Percentiles rank a stretch among this genome's conserved stretches.
Evolutionary conservation across 805 yeast genomes (phyloP).

Genomic region (Candida palmyrensis): DNA sequence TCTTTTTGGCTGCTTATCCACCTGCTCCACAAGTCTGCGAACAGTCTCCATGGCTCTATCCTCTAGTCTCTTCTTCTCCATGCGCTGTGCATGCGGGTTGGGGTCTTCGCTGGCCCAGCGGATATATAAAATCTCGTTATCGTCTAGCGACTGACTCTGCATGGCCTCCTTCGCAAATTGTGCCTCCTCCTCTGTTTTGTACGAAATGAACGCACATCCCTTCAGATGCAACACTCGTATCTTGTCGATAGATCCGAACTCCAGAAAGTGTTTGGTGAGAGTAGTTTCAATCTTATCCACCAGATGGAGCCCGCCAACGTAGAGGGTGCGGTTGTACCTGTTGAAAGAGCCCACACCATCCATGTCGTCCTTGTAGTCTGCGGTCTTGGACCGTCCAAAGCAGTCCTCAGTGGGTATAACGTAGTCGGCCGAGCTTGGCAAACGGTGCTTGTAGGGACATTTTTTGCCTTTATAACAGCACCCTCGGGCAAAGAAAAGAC

Average conservation of each 20-base stretch:
- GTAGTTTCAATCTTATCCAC: conserved; percentile 32
- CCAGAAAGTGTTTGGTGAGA: conserved; percentile 47
- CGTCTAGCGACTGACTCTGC: conserved; percentile 68
- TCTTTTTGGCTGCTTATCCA: conserved; percentile 18
- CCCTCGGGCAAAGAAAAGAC: conserved; percentile 86
- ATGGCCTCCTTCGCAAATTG: conserved; percentile 96
- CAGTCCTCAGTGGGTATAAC: conserved; percentile 71
- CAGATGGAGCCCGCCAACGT: conserved; percentile 54
- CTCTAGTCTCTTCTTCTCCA: conserved; percentile 46
- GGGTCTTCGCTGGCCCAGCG: conserved; percentile 93
- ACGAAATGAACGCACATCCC: conserved; percentile 78
- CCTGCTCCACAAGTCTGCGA: conserved; percentile 30
- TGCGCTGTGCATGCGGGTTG: conserved; percentile 55
- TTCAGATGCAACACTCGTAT: conserved; percentile 56
- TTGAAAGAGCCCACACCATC: conserved; percentile 85
- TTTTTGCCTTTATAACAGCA: conserved; percentile 73
- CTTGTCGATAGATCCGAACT: conserved; percentile 72
- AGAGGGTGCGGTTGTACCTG: conserved; percentile 66
- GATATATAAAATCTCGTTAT: conserved; percentile 62
- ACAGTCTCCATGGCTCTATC: conserved; percentile 53
- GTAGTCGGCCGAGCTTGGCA: conserved; percentile 57
- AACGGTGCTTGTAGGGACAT: conserved; percentile 74
- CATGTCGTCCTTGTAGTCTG: conserved; percentile 87
- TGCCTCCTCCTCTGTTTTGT: conserved; percentile 62
- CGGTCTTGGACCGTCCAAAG: conserved; percentile 85